Conservation (phyloP, 2,329 filamentous ascomycete genomes). For the Talaromyces sp. region DNA sequence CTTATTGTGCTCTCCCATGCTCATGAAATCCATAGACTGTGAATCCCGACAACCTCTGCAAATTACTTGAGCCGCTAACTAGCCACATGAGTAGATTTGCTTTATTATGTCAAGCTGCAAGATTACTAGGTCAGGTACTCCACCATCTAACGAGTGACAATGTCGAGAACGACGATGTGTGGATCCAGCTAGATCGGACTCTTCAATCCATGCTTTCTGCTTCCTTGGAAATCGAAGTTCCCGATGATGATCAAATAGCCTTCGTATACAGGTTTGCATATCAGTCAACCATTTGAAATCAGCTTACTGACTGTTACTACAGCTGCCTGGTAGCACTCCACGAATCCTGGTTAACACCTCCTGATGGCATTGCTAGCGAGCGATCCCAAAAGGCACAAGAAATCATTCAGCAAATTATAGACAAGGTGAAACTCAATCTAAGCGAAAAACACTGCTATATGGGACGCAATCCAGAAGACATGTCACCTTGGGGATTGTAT, state of each 20-base stretch:
- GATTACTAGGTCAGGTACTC: constrained; percentile 20
- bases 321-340: constrained; percentile 9
- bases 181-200: constrained; percentile 24
- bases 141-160: constrained; percentile 6
- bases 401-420: constrained; percentile 3
- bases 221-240: constrained; percentile 21
- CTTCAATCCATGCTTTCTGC: constrained; percentile 24
- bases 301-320: background rate
- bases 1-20: too few relatives aligned
- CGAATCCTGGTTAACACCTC: constrained; percentile 1
- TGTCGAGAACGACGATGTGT: background rate
- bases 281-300: too few relatives aligned
- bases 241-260: constrained; percentile 23
- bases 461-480: constrained; percentile 22
- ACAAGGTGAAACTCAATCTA: constrained; percentile 18
- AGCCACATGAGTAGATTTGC: constrained; percentile 27
- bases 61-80: constrained; percentile 23
- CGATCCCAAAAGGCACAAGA: background rate
- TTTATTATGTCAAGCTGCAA: constrained; percentile 19
- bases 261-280: constrained; percentile 26
- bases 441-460: constrained; percentile 22
- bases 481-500: constrained; percentile 26
- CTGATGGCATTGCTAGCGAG: background rate
- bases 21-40: constrained; percentile 3
- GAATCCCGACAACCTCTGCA: constrained; percentile 17